These are phyloP conservation scores for Xylaria digitata DNA, from an alignment of 2,329 filamentous ascomycete genomes.

Conservation along the genomic window DNA sequence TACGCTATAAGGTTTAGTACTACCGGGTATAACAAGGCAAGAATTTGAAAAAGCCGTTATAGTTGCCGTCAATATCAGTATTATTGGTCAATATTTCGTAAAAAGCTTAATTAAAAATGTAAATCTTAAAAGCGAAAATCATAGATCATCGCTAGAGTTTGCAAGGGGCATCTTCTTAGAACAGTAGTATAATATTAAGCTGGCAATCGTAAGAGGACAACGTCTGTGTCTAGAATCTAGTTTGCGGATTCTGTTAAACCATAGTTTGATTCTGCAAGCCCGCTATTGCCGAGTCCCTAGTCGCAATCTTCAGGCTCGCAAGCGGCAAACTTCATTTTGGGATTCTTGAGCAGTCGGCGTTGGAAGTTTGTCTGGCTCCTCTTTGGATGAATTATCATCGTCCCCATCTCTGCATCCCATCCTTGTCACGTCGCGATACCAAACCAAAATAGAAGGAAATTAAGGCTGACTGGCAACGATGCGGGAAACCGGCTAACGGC, in stretches of 20 bases:
- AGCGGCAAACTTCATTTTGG: no score
- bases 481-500: no score
- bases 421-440: no score
- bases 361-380: no score
- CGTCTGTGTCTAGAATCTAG: conserved; percentile 5
- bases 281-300: no score
- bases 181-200: conserved; percentile 11
- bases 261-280: no score
- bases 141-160: conserved; percentile 8
- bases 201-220: conserved; percentile 1
- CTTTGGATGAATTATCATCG: no score
- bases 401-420: no score
- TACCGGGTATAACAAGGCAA: neutral
- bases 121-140: conserved; percentile 3
- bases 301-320: no score
- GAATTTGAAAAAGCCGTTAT: conserved; percentile 8
- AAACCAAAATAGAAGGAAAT: no score
- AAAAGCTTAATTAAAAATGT: conserved; percentile 1
- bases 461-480: no score
- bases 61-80: conserved; percentile 3
- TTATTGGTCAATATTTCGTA: conserved; percentile 3
- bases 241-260: conserved; percentile 5
- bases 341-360: no score
- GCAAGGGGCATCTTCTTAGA: conserved; percentile 8
- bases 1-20: conserved; percentile 6